Conservation (phyloP, 2,329 filamentous ascomycete species). For the Cadophora gregata region DNA sequence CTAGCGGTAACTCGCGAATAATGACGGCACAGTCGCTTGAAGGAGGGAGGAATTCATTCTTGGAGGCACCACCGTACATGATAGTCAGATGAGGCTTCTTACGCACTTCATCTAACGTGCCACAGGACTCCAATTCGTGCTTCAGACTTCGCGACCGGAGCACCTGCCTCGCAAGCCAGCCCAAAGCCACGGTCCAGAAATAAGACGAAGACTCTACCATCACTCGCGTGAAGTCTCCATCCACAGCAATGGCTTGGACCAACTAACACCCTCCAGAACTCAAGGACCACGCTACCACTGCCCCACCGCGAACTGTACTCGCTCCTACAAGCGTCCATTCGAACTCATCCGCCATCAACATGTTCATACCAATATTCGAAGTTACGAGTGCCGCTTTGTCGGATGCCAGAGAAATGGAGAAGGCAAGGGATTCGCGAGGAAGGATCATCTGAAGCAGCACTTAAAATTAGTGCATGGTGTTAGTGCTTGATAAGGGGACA, state of each 20-base stretch:
- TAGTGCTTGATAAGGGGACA: not conserved
- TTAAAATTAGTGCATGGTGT: not conserved
- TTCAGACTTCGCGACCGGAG: not conserved
- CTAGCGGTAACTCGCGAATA: not conserved
- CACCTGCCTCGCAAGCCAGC: not conserved
- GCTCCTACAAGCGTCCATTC: slow-evolving; percentile 4
- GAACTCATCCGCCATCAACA: slow-evolving; percentile 9
- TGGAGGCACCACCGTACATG: not conserved
- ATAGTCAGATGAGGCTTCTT: not conserved
- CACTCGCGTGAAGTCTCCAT: not conserved
- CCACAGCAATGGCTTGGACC: no score
- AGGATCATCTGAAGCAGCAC: slow-evolving; percentile 11
- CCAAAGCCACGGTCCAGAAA: not conserved
- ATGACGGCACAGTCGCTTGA: not conserved
- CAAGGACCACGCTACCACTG: not conserved
- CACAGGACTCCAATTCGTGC: not conserved
- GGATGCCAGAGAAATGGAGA: not conserved
- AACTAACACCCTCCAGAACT: not conserved
- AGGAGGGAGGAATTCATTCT: not conserved
- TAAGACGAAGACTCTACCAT: not conserved
- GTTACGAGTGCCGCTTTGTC: not conserved
- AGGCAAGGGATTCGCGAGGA: not conserved
- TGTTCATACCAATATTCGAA: not conserved
- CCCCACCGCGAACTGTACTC: not conserved
- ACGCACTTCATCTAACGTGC: not conserved